These are phyloP conservation scores for Alternaria consortialis DNA, from an alignment of 2,329 filamentous ascomycete species.

Conservation along the genomic window DNA sequence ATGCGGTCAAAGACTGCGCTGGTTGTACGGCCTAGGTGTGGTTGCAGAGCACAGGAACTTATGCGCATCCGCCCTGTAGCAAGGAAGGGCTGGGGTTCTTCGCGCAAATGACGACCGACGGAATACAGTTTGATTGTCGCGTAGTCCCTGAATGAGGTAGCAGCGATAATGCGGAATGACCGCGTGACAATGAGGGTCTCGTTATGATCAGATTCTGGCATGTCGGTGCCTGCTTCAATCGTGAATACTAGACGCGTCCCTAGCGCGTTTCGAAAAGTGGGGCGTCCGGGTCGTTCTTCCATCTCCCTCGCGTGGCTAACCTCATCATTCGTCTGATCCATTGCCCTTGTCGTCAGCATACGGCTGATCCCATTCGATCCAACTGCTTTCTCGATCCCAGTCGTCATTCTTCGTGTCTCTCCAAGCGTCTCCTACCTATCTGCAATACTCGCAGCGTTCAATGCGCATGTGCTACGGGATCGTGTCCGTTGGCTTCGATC, in stretches of 20 bases:
- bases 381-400: not conserved
- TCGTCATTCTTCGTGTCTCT: not conserved
- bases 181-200: no score
- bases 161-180: no score
- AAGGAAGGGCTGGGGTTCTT: no score
- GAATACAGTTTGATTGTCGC: not conserved
- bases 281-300: not conserved
- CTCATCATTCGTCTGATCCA: not conserved
- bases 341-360: not conserved
- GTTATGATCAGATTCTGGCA: no score
- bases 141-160: not conserved
- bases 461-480: no score
- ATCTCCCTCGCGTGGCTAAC: not conserved
- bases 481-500: no score
- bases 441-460: not conserved
- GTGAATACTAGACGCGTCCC: not conserved
- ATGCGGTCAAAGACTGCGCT: not conserved
- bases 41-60: not conserved
- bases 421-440: not conserved
- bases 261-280: not conserved
- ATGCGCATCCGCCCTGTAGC: not conserved
- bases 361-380: not conserved
- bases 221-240: no score
- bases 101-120: no score
- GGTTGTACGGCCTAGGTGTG: not conserved